phyloP scores from a whole-genome alignment of 2,329 filamentous ascomycete genomes.

The Epichloe glyceriae region DNA sequence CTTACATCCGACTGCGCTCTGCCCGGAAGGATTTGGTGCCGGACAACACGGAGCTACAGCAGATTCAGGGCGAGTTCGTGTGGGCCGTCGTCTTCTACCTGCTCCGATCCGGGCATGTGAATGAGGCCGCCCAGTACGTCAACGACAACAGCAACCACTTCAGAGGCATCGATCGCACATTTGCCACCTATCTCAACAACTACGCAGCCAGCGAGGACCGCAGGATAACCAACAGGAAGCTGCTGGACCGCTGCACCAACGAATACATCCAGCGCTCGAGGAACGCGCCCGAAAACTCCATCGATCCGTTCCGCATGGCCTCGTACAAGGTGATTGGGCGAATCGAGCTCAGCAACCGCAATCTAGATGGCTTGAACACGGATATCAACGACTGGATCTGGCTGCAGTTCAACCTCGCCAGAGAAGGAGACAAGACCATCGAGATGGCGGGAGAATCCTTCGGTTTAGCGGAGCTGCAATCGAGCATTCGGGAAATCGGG shows the following conservation, averaged over 20 bases:
- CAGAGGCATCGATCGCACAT: constrained; percentile 80
- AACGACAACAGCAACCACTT: constrained; percentile 68
- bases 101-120: constrained; percentile 69
- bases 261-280: constrained; percentile 79
- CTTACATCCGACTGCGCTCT: constrained; percentile 73
- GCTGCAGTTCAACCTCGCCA: constrained; percentile 57
- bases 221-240: constrained; percentile 55
- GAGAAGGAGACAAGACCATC: constrained; percentile 49
- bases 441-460: constrained; percentile 56
- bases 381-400: constrained; percentile 61
- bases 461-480: constrained; percentile 55
- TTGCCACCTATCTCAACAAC: constrained; percentile 73
- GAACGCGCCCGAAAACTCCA: constrained; percentile 72
- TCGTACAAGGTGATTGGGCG: constrained; percentile 96
- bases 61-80: constrained; percentile 68
- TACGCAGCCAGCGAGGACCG: constrained; percentile 69
- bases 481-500: constrained; percentile 76
- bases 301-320: constrained; percentile 91
- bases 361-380: constrained; percentile 47
- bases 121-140: constrained; percentile 79
- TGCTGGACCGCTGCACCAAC: constrained; percentile 78
- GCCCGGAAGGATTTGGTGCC: constrained; percentile 72
- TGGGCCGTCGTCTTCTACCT: constrained; percentile 95
- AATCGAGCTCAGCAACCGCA: constrained; percentile 52
- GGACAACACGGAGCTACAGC: constrained; percentile 69